A percentile compares a stretch with the other conserved stretches of the same genome.
phyloP scores from a whole-genome alignment of 2,329 filamentous ascomycete species.

The Neopestalotiopsis clavispora region DNA sequence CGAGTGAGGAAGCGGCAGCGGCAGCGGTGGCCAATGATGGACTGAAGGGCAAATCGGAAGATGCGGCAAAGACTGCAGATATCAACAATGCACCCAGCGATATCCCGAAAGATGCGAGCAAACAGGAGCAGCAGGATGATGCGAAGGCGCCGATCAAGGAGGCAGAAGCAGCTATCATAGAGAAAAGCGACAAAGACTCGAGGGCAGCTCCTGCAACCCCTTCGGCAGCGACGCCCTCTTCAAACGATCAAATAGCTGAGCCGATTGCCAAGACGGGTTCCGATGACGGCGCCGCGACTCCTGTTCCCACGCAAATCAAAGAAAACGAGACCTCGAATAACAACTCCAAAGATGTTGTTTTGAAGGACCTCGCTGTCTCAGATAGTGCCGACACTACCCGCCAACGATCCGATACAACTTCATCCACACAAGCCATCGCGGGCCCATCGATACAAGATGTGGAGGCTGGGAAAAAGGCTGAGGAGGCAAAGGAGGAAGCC shows the following conservation, averaged over 20 bases:
- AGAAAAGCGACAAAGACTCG: conserved; percentile 46
- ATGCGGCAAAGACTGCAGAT: conserved; percentile 17
- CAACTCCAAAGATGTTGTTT: conserved; percentile 14
- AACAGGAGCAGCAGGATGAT: conserved; percentile 6
- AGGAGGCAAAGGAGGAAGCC: conserved; percentile 24
- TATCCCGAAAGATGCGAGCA: conserved; percentile 11
- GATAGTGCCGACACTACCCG: conserved; percentile 20
- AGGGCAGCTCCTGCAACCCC: conserved; percentile 41
- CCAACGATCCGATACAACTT: conserved; percentile 23
- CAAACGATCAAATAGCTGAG: conserved; percentile 22
- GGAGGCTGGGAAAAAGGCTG: conserved; percentile 32
- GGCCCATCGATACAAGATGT: conserved; percentile 36
- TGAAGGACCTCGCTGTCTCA: conserved; percentile 2
- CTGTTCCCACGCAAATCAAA: conserved; percentile 26
- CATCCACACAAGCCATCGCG: conserved; percentile 31
- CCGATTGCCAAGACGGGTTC: conserved; percentile 15
- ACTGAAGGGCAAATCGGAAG: conserved; percentile 16
- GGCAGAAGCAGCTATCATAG: conserved; percentile 29
- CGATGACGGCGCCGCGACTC: conserved; percentile 30
- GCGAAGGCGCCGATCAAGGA: conserved; percentile 26
- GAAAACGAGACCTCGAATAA: conserved; percentile 5
- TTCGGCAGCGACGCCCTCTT: conserved; percentile 26
- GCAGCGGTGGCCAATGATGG: conserved; percentile 10
- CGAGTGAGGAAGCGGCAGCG: conserved; percentile 33
- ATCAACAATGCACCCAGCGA: conserved; percentile 16